Evolutionary conservation across 2,329 filamentous ascomycete species (phyloP).

Genomic region (Keithomyces neogunnii): DNA sequence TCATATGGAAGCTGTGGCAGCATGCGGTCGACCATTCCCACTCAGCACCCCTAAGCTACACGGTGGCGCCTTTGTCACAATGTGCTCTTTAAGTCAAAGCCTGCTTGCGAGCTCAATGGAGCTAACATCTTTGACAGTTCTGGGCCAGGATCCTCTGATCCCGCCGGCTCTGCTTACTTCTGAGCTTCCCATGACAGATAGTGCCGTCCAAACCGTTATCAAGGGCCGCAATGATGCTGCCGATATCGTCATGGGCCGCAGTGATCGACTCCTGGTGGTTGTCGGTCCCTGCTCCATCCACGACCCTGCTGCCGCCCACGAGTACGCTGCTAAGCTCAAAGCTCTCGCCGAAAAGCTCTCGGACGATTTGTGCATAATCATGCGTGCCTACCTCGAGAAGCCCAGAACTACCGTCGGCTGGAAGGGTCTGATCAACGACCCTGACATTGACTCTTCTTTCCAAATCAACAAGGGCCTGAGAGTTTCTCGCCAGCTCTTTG

Average conservation of each 20-base stretch:
- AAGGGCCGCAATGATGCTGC: conserved; percentile 61
- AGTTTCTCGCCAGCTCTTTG: conserved; percentile 87
- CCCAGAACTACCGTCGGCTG: conserved; percentile 95
- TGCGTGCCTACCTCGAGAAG: conserved; percentile 99
- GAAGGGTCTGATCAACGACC: conserved; percentile 99
- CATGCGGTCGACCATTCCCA: not conserved
- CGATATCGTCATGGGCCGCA: conserved; percentile 67
- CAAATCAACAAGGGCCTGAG: conserved; percentile 98
- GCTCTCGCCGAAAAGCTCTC: conserved; percentile 69
- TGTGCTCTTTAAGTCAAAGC: not conserved
- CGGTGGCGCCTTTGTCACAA: not conserved
- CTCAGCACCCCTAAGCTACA: not conserved
- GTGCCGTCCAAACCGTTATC: conserved; percentile 59
- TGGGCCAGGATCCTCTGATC: conserved; percentile 90
- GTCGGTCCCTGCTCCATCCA: conserved; percentile 96
- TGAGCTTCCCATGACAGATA: conserved; percentile 66
- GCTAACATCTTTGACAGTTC: conserved; percentile 47
- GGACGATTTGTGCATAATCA: conserved; percentile 81
- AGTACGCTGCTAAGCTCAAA: conserved; percentile 79
- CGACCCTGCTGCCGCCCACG: conserved; percentile 78
- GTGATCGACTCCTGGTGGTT: conserved; percentile 86
- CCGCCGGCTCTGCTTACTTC: conserved; percentile 78
- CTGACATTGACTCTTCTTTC: conserved; percentile 94
- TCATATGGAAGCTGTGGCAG: not conserved
- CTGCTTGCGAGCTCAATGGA: not conserved